These are phyloP conservation scores for Geranium brycei DNA, from an alignment of 345 rosid species.

Conservation along the genomic window DNA sequence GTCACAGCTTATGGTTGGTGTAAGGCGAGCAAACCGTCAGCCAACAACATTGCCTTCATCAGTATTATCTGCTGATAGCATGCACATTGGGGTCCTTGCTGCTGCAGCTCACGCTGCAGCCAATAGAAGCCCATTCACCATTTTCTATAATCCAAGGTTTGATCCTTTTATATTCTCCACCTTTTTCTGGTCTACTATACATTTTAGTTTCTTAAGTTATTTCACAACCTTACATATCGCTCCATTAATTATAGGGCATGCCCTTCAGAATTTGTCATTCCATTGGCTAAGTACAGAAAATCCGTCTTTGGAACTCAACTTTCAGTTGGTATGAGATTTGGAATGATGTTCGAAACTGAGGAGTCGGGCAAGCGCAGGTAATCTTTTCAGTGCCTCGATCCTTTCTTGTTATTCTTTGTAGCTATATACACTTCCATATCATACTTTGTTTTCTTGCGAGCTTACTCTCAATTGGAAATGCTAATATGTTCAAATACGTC, in stretches of 20 bases:
- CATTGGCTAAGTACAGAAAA: constrained; percentile 64
- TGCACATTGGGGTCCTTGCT: constrained; percentile 99
- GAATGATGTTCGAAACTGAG: constrained; percentile 99
- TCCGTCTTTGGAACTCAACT: constrained; percentile 76
- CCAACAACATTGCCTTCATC: constrained; percentile 81
- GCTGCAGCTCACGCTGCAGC: constrained; percentile 98
- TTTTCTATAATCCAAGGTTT: constrained; percentile 95
- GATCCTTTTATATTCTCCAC: neutral
- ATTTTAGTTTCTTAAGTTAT: neutral
- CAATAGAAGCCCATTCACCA: constrained; percentile 67
- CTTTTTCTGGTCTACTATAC: neutral
- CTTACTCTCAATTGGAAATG: neutral
- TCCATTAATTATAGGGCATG: constrained; percentile 47
- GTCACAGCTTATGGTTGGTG: constrained; percentile 86
- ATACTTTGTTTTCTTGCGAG: neutral
- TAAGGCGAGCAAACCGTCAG: constrained; percentile 85
- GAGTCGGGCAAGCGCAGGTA: constrained; percentile 92
- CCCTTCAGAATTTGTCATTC: constrained; percentile 92
- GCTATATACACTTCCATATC: neutral
- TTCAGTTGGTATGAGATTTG: constrained; percentile 94
- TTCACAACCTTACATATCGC: neutral
- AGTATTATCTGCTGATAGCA: constrained; percentile 92
- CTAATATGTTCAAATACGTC: neutral
- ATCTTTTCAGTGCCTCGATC: constrained; percentile 4
- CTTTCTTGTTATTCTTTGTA: constrained; percentile 2